Evolutionary conservation across 73 alveolate species (phyloP).

Genomic region (Paramecium primaurelia): DNA sequence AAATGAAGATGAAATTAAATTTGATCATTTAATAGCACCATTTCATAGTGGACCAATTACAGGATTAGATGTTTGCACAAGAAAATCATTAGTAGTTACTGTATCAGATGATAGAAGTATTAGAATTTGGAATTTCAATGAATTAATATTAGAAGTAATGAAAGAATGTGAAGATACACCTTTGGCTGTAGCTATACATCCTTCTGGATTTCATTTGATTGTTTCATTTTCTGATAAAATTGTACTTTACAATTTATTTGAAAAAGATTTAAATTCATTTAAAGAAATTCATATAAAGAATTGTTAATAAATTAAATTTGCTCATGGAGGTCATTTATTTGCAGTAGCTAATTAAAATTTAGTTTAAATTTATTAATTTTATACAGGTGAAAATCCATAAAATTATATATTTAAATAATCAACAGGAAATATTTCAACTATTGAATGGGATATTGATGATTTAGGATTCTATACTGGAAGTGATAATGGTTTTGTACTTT

Average conservation of each 20-base stretch:
- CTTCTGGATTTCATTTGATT: slow-evolving; percentile 96
- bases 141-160: slow-evolving; percentile 81
- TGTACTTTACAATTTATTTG: slow-evolving; percentile 85
- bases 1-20: slow-evolving; percentile 71
- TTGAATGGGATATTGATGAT: slow-evolving; percentile 92
- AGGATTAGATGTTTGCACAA: slow-evolving; percentile 89
- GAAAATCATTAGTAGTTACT: slow-evolving; percentile 87
- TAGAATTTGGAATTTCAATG: slow-evolving; percentile 93
- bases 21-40: slow-evolving; percentile 69
- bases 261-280: slow-evolving; percentile 83
- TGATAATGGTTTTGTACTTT: slow-evolving; percentile 83
- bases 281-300: slow-evolving; percentile 86
- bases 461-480: slow-evolving; percentile 88
- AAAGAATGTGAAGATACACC: slow-evolving; percentile 88
- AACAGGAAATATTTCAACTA: slow-evolving; percentile 51
- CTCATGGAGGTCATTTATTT: slow-evolving; percentile 94
- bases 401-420: slow-evolving; percentile 57
- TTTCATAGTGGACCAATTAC: slow-evolving; percentile 79
- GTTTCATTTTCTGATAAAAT: slow-evolving; percentile 91
- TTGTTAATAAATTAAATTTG: slow-evolving; percentile 81
- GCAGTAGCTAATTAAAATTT: slow-evolving; percentile 88
- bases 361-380: slow-evolving; percentile 84
- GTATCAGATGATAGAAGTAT: slow-evolving; percentile 89
- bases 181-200: slow-evolving; percentile 91
- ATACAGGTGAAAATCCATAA: slow-evolving; percentile 84